A percentile compares a stretch with the other conserved stretches of the same genome.
These are phyloP conservation scores for Lactarius deliciosus DNA, from an alignment of 768 basidiomycete species.

Conservation along the genomic window DNA sequence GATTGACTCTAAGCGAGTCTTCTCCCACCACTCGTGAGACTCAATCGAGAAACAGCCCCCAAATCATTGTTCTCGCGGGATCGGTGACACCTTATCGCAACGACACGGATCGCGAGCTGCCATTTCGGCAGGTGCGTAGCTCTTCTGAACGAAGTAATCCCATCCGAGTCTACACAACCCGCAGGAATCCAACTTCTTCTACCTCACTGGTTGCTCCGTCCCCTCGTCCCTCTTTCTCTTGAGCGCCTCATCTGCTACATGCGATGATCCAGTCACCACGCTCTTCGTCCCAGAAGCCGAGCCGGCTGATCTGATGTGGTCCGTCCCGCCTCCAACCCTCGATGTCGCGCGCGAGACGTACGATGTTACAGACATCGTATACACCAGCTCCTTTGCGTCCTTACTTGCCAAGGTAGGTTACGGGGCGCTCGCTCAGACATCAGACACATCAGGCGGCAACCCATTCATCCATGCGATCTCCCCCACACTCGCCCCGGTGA, in stretches of 20 bases:
- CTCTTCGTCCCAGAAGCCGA: constrained; percentile 81
- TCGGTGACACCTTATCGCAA: constrained; percentile 61
- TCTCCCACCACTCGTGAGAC: neutral
- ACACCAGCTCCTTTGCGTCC: constrained; percentile 47
- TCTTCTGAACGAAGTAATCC: constrained; percentile 32
- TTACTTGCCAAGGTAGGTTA: constrained; percentile 39
- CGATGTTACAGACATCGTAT: constrained; percentile 57
- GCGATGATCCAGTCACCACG: constrained; percentile 42
- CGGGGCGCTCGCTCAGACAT: too few relatives aligned
- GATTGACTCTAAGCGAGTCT: neutral
- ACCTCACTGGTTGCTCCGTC: constrained; percentile 76
- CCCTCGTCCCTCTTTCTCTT: constrained; percentile 70
- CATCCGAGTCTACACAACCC: neutral
- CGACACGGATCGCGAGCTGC: constrained; percentile 82
- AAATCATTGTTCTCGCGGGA: constrained; percentile 67
- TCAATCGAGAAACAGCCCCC: constrained; percentile 53
- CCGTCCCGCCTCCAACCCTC: constrained; percentile 73
- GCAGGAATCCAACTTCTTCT: constrained; percentile 85
- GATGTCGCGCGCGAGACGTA: constrained; percentile 53
- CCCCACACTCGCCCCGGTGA: too few relatives aligned
- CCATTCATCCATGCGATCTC: too few relatives aligned
- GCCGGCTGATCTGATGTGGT: constrained; percentile 82
- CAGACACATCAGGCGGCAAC: too few relatives aligned
- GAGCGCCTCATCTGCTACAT: constrained; percentile 50
- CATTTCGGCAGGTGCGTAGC: constrained; percentile 51